phyloP scores from a whole-genome alignment of 2,329 filamentous ascomycete species.

The Colletotrichum australisinense region DNA sequence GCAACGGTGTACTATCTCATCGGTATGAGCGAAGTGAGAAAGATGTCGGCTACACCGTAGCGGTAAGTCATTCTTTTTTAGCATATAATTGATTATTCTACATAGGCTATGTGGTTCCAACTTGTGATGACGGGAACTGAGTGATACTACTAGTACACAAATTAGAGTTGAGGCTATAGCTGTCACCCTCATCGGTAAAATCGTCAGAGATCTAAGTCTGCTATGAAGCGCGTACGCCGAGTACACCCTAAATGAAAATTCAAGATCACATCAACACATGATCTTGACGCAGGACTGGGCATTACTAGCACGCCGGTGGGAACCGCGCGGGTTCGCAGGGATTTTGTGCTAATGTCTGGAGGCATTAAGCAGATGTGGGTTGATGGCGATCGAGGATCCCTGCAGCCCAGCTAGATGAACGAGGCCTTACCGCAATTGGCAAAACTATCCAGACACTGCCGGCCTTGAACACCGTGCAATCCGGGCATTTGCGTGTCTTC shows the following conservation, averaged over 20 bases:
- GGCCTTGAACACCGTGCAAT: neutral
- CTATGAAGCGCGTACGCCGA: neutral
- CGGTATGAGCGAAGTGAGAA: neutral
- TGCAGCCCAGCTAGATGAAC: neutral
- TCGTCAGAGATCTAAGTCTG: neutral
- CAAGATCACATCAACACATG: neutral
- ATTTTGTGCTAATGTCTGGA: neutral
- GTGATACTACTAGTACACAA: neutral
- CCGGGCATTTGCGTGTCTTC: too few species aligned
- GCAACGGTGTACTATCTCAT: neutral
- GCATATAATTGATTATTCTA: neutral
- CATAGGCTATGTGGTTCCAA: neutral
- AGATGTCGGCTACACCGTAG: neutral
- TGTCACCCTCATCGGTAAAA: neutral
- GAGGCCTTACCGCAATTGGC: neutral
- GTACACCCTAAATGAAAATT: neutral
- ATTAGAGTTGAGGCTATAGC: neutral
- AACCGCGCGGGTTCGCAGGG: conserved; percentile 16
- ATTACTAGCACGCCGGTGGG: conserved; percentile 40
- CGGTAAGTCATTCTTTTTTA: neutral
- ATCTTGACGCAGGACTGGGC: neutral
- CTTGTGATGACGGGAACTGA: too few species aligned
- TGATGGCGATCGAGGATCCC: neutral
- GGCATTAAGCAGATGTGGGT: conserved; percentile 2
- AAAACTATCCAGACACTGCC: neutral